Conservation (phyloP, 495 filamentous ascomycete genomes). For the Aspergillus baeticus region DNA sequence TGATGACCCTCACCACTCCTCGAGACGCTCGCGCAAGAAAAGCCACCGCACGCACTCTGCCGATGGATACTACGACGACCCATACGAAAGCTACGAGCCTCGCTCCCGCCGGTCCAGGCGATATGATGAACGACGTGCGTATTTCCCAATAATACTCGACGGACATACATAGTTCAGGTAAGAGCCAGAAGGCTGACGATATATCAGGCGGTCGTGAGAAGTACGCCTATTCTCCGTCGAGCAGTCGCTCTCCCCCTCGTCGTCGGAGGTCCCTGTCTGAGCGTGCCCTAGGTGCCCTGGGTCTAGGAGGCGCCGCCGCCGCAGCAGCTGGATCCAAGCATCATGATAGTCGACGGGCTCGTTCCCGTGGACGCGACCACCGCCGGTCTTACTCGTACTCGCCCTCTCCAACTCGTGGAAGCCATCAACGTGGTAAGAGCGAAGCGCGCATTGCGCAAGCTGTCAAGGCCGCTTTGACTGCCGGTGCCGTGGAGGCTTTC, state of each 20-base stretch:
- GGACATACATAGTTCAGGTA: background rate
- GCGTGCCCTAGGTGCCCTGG: slow-evolving; percentile 62
- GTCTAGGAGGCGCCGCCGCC: slow-evolving; percentile 56
- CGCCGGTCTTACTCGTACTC: slow-evolving; percentile 55
- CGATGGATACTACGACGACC: slow-evolving; percentile 46
- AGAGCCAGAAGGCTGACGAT: background rate
- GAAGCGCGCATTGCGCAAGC: slow-evolving; percentile 77
- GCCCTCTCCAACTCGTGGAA: slow-evolving; percentile 48
- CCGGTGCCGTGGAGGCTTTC: slow-evolving; percentile 87
- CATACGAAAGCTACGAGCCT: slow-evolving; percentile 54
- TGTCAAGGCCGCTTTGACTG: slow-evolving; percentile 79
- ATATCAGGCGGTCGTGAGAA: slow-evolving; percentile 38
- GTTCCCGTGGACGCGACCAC: slow-evolving; percentile 46
- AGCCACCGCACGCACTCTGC: slow-evolving; percentile 43
- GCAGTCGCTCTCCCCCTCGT: slow-evolving; percentile 41
- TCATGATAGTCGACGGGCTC: slow-evolving; percentile 27
- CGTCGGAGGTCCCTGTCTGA: slow-evolving; percentile 73
- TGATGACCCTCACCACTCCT: slow-evolving; percentile 43
- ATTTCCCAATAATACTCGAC: background rate
- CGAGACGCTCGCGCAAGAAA: slow-evolving; percentile 35
- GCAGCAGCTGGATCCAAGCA: slow-evolving; percentile 19
- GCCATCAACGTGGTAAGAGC: slow-evolving; percentile 37
- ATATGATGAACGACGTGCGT: slow-evolving; percentile 50
- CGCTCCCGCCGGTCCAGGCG: slow-evolving; percentile 51
- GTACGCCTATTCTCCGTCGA: slow-evolving; percentile 37